Evolutionary conservation across 1,284 basidiomycete genomes (phyloP).

Genomic region (Cystobasidiaceae sp.): DNA sequence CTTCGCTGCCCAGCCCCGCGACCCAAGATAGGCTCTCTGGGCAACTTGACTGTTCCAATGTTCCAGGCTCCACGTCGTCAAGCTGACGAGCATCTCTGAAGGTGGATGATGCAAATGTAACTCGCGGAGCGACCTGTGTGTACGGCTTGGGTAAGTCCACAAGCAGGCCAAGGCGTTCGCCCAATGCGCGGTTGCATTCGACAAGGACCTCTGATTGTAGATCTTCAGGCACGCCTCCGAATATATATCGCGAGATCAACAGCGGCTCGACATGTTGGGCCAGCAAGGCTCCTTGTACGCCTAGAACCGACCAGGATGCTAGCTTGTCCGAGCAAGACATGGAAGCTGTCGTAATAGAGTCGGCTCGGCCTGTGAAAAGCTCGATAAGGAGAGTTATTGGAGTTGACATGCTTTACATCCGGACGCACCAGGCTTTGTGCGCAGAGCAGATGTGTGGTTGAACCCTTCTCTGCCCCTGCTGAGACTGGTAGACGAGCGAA

Average conservation of each 20-base stretch:
- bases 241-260: conserved; percentile 60
- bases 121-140: neutral
- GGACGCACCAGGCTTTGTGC: conserved; percentile 71
- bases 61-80: neutral
- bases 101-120: conserved; percentile 48
- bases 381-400: neutral
- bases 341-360: conserved; percentile 68
- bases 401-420: neutral
- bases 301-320: conserved; percentile 70
- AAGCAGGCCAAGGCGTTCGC: conserved; percentile 49
- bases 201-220: conserved; percentile 34
- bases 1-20: conserved; percentile 56
- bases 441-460: conserved; percentile 62
- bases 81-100: conserved; percentile 62
- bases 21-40: conserved; percentile 62
- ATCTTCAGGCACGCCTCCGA: conserved; percentile 60
- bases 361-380: conserved; percentile 55
- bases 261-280: conserved; percentile 56
- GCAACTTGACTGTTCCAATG: conserved; percentile 40
- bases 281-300: conserved; percentile 74
- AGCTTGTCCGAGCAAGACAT: conserved; percentile 93
- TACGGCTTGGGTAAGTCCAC: conserved; percentile 39
- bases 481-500: neutral
- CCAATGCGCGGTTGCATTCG: conserved; percentile 44
- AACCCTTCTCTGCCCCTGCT: conserved; percentile 71